Evolutionary conservation across 257 asterid genomes (phyloP), one percentile per base, ranked within the genome.

Genomic region (Mentha longifolia): DNA sequence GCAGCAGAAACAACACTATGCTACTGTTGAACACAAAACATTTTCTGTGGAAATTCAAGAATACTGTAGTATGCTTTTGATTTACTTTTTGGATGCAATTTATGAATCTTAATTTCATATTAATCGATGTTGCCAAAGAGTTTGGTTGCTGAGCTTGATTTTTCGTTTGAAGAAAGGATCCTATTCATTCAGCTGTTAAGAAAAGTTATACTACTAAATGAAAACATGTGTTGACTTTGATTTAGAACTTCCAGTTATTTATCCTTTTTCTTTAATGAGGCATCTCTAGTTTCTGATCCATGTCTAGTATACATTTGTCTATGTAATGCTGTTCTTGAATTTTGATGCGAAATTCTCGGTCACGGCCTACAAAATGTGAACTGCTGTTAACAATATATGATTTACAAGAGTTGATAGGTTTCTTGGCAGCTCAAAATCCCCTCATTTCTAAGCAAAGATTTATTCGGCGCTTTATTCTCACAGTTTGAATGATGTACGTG

Each of bases 391-490:
- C 25, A 22, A 0, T 22, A 22, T 22, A 3, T 41, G 3, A 65
- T 65, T 33, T 58, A 47, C 49, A 31, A 31, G 30, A 46, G 58
- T 43, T 60, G 28, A 52, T 68, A 31, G 20, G 7, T 68, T 61
- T 9, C 4, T 56, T 41, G 15, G 42, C 19, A 54, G 71, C 43
- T 61, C 33, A 19, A 37, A 17, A 54, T 9, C 43, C 43, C 43
- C 43, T 39, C 16, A 31, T 35, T 41, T 61, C 51, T 42, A 3
- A 61, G 11, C 20, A 16, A 28, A 60, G 13, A 45, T 31, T 25
- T 35, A 19, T 10, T 13, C 3, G 11, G 41, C n/a, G 33, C 67
- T 69, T 25, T 3, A 9, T 13, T 55, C 43, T 33, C 55, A 63
- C 20, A 72, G 67, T 77, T 58, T 65, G 15, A 12, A 37, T 5